Base-by-base conservation (phyloP, 768 basidiomycete species). In the Tubosaeta brunneosetosa region DNA sequence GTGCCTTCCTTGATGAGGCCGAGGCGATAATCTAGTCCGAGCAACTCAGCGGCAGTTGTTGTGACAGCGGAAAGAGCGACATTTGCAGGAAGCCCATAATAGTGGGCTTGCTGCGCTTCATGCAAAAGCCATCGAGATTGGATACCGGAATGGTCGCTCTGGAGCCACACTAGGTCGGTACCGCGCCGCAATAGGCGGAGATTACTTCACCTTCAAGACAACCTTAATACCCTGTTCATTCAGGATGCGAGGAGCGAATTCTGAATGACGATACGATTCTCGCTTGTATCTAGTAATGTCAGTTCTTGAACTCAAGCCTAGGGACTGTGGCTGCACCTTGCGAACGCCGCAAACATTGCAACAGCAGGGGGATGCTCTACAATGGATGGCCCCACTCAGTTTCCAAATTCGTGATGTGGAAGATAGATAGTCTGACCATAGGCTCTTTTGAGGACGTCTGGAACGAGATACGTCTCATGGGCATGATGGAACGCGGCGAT, bases 71-170 rank as follows among this genome's bases (percentile, higher is more conserved):
- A 75, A 33, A 95, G 73, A 0, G 92, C 87, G 9, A 82, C 71
- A 47, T 84, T 81, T 7, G 75, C 74, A 31, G 86, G 81, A 6
- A 94, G 75, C 11, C 91, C 90, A 60, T 87, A 91, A 64, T 84
- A 86, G 62, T 86, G 82, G 1, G 86, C 88, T 67, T 89, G 88
- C 60, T 91, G 88, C 4, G 91, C 91, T 66, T 94, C 91, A 58
- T 83, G 88, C 19, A 91, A 63, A 10, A 95, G 76, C 68, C 86
- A 85, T 4, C 91, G 81, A 6, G 85, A 85, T 52, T 91, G 80
- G 44, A 83, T 60, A 2, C 70, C 75, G 1, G 84, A 80, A 58
- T 87, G 85, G 58, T 86, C 84, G 47, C 84, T 85, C 86, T 88
- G 52, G 8, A 9, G 48, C 8, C 26, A n/a, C 3, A 36, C 13